Evolutionary conservation across 2,329 filamentous ascomycete genomes (phyloP).

Genomic region (Xylaria sp.): DNA sequence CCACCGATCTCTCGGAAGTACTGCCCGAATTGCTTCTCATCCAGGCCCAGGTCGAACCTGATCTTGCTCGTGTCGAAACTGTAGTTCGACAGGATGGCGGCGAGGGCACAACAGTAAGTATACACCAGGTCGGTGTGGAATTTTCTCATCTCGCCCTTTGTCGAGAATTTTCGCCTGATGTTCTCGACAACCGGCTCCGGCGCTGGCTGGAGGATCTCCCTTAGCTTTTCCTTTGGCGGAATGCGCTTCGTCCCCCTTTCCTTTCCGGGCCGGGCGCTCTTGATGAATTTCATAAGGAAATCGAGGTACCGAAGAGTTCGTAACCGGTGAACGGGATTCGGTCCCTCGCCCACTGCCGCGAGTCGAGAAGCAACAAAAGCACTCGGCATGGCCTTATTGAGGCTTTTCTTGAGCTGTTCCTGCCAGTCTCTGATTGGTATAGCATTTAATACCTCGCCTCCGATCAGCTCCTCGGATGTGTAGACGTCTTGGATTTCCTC

Average conservation of each 20-base stretch:
- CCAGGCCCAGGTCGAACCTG: slow-evolving; percentile 71
- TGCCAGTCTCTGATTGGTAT: slow-evolving; percentile 77
- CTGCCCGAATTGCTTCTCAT: slow-evolving; percentile 69
- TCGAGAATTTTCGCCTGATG: slow-evolving; percentile 70
- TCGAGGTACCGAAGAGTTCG: slow-evolving; percentile 64
- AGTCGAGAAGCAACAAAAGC: slow-evolving; percentile 69
- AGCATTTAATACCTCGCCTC: slow-evolving; percentile 65
- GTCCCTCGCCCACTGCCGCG: slow-evolving; percentile 54
- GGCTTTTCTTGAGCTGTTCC: slow-evolving; percentile 61
- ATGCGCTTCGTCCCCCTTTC: slow-evolving; percentile 54
- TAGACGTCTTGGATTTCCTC: slow-evolving; percentile 74
- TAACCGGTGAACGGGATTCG: slow-evolving; percentile 55
- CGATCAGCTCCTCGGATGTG: slow-evolving; percentile 66
- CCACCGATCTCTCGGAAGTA: slow-evolving; percentile 80
- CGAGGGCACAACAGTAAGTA: slow-evolving; percentile 73
- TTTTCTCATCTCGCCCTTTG: slow-evolving; percentile 66
- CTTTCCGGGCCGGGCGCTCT: slow-evolving; percentile 48
- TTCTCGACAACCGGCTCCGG: slow-evolving; percentile 66
- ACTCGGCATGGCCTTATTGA: slow-evolving; percentile 60
- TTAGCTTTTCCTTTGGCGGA: slow-evolving; percentile 64
- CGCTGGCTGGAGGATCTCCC: slow-evolving; percentile 57
- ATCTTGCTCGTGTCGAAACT: slow-evolving; percentile 72
- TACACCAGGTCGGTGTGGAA: slow-evolving; percentile 72
- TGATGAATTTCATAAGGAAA: slow-evolving; percentile 58
- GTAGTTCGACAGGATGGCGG: slow-evolving; percentile 73